Evolutionary conservation across 2,329 filamentous ascomycete species (phyloP), one percentile per base, ranked within the genome.

Genomic region (Colletotrichum destructivum): DNA sequence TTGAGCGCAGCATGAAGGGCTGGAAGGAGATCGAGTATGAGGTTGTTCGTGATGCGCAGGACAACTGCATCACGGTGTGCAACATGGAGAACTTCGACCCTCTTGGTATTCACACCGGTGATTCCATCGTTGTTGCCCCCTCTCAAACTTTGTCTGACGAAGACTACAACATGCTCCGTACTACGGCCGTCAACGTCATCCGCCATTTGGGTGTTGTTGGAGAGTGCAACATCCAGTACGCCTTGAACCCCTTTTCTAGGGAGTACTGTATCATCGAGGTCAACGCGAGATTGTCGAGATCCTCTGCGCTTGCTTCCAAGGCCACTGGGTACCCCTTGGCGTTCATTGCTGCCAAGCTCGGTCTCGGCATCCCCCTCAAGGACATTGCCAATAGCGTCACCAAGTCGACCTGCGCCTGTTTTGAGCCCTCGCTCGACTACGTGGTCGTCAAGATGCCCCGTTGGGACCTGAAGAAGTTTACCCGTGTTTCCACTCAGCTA

Each of bases 21-120:
- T 99, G 96, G 96, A 99, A 99, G 84, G 96, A 99, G 84, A 97
- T 98, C 74, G 96, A 99, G 83, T 99, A 98, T 80, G 96, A 99
- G 83, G 96, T 98, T 73, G 96, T 99, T 51, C 93, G 96, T 78
- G 96, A 98, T 86, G 93, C 92, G 69, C 91, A 94, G 77, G 95
- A 99, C 85, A 98, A 98, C 88, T 99, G 96, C 82, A 98, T 99
- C 81, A 99, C 96, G 8, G 96, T 99, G 73, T 99, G 96, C 83
- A 99, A 99, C 87, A 98, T 99, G 96, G 96, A 99, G 86, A 99
- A 99, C 85, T 99, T 99, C 79, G 96, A 99, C 82, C 96, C 96
- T 66, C 91, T 99, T 1, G 96, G 96, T 78, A 98, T 98, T 74
- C 96, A 98, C 80, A 99, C 96, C 3, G 96, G 96, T 82, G 96